Conservation (phyloP, 305 asterid genomes). For the Fraxinus sp. region DNA sequence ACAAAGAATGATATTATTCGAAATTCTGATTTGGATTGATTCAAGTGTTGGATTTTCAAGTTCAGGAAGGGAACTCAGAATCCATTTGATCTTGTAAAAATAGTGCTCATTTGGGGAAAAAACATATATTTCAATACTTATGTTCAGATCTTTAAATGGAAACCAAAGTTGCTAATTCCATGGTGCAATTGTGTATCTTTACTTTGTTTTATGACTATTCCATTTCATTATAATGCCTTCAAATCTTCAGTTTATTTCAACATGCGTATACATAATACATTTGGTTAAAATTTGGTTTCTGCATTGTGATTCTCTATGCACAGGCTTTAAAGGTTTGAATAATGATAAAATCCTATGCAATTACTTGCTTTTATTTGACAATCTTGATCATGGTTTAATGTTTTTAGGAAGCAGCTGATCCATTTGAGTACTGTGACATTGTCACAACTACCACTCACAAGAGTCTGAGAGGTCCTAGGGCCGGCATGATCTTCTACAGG, state of each 20-base stretch:
- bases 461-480: conserved; percentile 94
- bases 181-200: neutral
- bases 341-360: neutral
- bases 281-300: neutral
- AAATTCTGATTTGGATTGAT: neutral
- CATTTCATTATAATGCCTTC: neutral
- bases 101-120: neutral
- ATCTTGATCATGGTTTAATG: neutral
- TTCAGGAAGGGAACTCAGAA: neutral
- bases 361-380: neutral
- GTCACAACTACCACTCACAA: conserved; percentile 97
- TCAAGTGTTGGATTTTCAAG: neutral
- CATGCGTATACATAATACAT: neutral
- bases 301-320: neutral
- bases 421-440: conserved; percentile 81
- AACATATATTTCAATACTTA: neutral
- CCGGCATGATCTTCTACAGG: conserved; percentile 94
- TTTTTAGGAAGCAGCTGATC: conserved; percentile 80
- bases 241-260: neutral
- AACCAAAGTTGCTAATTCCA: neutral
- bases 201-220: neutral
- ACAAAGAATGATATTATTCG: no score
- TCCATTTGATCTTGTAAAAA: neutral
- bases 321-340: neutral
- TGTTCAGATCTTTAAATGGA: neutral